Evolutionary conservation across 257 asterid species (phyloP), one percentile per base, ranked within the genome.

Genomic region (Craterostigma plantagineum): DNA sequence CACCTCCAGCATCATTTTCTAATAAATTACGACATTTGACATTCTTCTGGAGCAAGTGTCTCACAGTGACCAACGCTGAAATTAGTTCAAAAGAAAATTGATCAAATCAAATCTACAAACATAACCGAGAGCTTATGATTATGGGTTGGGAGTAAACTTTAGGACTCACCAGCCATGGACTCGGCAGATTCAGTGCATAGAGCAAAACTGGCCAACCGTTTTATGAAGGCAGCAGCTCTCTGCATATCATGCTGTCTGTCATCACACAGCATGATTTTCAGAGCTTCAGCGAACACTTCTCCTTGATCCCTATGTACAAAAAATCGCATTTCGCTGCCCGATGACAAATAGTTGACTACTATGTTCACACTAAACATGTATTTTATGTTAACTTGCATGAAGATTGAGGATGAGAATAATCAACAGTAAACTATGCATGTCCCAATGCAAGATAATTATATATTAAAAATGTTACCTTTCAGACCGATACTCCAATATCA

Each of bases 221-320:
- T 87, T 47, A 82, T 71, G 62, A 87, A 87, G 38, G 98, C 98
- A 30, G 98, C 93, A 46, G 95, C 95, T 63, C 95, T 72, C 57
- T 74, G 98, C 92, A 77, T 87, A 67, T 87, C 95, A 42, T 83
- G 93, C 11, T 79, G 93, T 59, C 98, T 73, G 54, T 70, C 98
- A 63, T 79, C 98, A 65, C 92, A 87, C 46, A 87, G 49, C 92
- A 87, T 76, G 48, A 79, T 70, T 73, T 87, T 87, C 45, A 87
- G 48, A 48, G 98, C 98, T 71, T 82, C 95, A 14, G 92, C 81
- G 45, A 87, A 63, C 43, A 82, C 71, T 15, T 70, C 93, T 34
- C 98, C 98, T 14, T 61, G 71, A 68, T 87, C 95, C 77, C 95
- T 87, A 76, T 18, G 38, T 52, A 50, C 48, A 36, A 10, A 1